Evolutionary conservation across 805 yeast species (phyloP).

Genomic region (Kuraishia capsulata): DNA sequence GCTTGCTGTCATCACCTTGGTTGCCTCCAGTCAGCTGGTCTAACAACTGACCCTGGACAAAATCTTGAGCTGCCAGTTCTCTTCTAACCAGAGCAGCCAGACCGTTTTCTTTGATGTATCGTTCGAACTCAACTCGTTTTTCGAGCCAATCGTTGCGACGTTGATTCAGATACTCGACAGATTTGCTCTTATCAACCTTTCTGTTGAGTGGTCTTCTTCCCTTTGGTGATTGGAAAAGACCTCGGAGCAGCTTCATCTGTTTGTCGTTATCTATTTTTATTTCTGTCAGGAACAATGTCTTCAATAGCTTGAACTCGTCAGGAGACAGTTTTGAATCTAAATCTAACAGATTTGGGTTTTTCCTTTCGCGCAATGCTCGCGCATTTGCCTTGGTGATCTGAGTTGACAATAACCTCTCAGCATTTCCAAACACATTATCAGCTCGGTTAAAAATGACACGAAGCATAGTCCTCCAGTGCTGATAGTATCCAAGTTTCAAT

Average conservation of each 20-base stretch:
- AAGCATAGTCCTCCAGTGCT: slow-evolving; percentile 9
- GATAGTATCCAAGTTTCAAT: slow-evolving; percentile 21
- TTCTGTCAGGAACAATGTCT: neutral
- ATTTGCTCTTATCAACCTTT: neutral
- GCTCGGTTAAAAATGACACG: slow-evolving; percentile 9
- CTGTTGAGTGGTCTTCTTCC: neutral
- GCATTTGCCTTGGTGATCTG: slow-evolving; percentile 16
- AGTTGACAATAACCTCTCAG: slow-evolving; percentile 3
- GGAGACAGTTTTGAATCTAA: slow-evolving; percentile 7
- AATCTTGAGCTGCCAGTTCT: neutral
- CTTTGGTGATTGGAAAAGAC: neutral
- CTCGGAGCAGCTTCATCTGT: neutral
- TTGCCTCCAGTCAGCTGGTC: neutral
- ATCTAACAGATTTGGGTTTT: slow-evolving; percentile 6
- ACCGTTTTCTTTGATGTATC: neutral
- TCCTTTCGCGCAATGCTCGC: slow-evolving; percentile 19
- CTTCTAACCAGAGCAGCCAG: neutral
- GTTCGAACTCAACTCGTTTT: neutral
- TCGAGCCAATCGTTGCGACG: neutral
- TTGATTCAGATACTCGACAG: neutral
- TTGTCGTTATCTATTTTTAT: neutral
- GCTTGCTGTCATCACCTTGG: neutral
- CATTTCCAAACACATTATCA: slow-evolving; percentile 1
- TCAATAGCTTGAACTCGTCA: slow-evolving; percentile 3
- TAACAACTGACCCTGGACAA: neutral